Evolutionary conservation across 768 basidiomycete species (phyloP).

Genomic region (Suillus plorans): DNA sequence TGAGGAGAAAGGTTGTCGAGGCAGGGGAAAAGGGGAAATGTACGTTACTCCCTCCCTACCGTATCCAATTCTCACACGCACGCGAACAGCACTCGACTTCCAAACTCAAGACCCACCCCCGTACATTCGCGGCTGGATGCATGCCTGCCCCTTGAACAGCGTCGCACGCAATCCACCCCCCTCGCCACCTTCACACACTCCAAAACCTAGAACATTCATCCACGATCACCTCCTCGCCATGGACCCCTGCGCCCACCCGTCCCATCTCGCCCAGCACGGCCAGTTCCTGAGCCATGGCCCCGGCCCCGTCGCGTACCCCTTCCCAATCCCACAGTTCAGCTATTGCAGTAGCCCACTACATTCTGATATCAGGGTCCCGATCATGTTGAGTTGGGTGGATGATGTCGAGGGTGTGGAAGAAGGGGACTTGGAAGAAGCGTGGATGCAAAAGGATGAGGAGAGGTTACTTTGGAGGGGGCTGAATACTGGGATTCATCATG

Average conservation of each 20-base stretch:
- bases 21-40: slow-evolving; percentile 22
- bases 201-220: slow-evolving; percentile 24
- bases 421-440: slow-evolving; percentile 42
- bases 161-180: slow-evolving; percentile 28
- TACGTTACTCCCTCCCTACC: background rate
- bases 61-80: background rate
- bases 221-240: slow-evolving; percentile 32
- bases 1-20: slow-evolving; percentile 30
- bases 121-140: slow-evolving; percentile 33
- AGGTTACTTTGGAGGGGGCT: slow-evolving; percentile 67
- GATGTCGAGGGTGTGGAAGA: slow-evolving; percentile 47
- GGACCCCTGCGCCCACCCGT: slow-evolving; percentile 40
- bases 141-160: slow-evolving; percentile 37
- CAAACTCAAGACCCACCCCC: background rate
- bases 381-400: slow-evolving; percentile 43
- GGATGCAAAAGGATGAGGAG: slow-evolving; percentile 52
- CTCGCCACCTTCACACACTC: slow-evolving; percentile 15
- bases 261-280: slow-evolving; percentile 44
- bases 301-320: slow-evolving; percentile 41
- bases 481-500: slow-evolving; percentile 57
- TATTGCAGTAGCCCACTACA: slow-evolving; percentile 47
- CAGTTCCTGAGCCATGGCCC: slow-evolving; percentile 44
- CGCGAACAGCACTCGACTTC: background rate
- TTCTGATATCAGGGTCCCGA: slow-evolving; percentile 47
- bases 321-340: slow-evolving; percentile 47